These are phyloP conservation scores for Stachybotrys chartarum DNA, from an alignment of 2,329 filamentous ascomycete genomes.

Conservation along the genomic window DNA sequence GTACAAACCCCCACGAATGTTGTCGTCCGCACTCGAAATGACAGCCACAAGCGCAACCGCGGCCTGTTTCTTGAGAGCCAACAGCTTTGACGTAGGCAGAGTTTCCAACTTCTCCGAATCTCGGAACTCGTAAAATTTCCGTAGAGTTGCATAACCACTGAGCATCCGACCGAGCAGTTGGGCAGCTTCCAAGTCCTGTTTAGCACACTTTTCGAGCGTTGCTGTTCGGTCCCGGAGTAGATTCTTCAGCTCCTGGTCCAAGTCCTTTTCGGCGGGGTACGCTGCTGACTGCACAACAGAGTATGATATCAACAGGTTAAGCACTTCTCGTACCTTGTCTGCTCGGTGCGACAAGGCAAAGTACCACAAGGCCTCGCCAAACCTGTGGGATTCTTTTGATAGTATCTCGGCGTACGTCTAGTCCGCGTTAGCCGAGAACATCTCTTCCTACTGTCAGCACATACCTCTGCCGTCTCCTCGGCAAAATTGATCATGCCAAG, in stretches of 20 bases:
- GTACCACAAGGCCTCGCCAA: constrained; percentile 83
- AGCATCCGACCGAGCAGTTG: constrained; percentile 77
- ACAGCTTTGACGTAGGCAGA: constrained; percentile 31
- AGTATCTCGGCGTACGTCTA: constrained; percentile 80
- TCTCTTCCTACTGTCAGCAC: constrained; percentile 15
- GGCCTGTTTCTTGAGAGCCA: constrained; percentile 59
- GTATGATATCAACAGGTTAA: constrained; percentile 81
- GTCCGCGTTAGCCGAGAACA: background rate
- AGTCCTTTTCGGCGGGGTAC: constrained; percentile 62
- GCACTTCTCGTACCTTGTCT: constrained; percentile 73
- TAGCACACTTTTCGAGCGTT: constrained; percentile 64
- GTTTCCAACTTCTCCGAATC: constrained; percentile 40
- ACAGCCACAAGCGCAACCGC: constrained; percentile 73
- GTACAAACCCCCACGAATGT: constrained; percentile 84
- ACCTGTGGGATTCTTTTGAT: constrained; percentile 64
- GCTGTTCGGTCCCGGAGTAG: constrained; percentile 66
- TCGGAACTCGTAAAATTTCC: constrained; percentile 83
- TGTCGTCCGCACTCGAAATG: constrained; percentile 79
- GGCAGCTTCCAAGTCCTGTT: constrained; percentile 73
- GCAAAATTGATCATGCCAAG: constrained; percentile 75
- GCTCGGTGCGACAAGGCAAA: constrained; percentile 78
- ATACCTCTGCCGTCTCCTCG: constrained; percentile 74
- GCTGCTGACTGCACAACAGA: constrained; percentile 79
- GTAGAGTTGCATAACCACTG: constrained; percentile 85
- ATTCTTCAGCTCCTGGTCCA: constrained; percentile 64